Base-by-base conservation (phyloP, 2,329 filamentous ascomycete genomes). In the Pyricularia sp. region DNA sequence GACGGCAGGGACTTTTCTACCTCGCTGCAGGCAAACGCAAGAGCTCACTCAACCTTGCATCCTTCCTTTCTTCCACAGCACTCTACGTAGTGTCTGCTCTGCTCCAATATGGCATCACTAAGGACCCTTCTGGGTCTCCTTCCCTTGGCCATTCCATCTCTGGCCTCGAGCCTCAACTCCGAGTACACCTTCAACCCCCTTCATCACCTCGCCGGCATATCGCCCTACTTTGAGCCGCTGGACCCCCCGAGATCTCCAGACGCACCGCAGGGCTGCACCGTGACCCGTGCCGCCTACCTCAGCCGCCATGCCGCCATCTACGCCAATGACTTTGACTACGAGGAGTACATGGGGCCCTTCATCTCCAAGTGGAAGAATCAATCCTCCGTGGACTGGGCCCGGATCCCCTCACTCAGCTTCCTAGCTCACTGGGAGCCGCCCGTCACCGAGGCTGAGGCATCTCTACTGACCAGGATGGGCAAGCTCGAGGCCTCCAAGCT, bases 381-480 rank as follows among this genome's bases (percentile, higher is more conserved):
- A 59, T 85, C 83, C 65, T 28, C 65, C 7, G 70, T 84, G 63
- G 81, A 88, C 71, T 90, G 87, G 87, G 79, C 79, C 71, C 81
- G 81, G 69, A 81, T 87, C 0, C 84, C 85, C 0, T 77, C 81
- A 14, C 77, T 90, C 17, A 82, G 80, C 69, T 90, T 90, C 73
- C 78, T 90, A 28, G 75, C 79, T 1, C 79, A 77, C 36, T 90
- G 88, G 88, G 77, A 80, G 20, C 79, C 85, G 0, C 88, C 88
- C 5, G 79, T 89, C 63, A 82, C 86, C 9, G 82, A 83, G 4
- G 79, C 85, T 17, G 86, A 88, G 72, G 76, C 83, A 25, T 86
- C 88, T 72, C 79, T 87, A n/a, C 75, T 90, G 64, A 90, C 88
- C 14, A 81, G 85, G 20, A 83, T 87, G 23, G 88, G 88, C n/a